Conservation (phyloP, 345 rosid genomes). For the Citrus mangshanensis region DNA sequence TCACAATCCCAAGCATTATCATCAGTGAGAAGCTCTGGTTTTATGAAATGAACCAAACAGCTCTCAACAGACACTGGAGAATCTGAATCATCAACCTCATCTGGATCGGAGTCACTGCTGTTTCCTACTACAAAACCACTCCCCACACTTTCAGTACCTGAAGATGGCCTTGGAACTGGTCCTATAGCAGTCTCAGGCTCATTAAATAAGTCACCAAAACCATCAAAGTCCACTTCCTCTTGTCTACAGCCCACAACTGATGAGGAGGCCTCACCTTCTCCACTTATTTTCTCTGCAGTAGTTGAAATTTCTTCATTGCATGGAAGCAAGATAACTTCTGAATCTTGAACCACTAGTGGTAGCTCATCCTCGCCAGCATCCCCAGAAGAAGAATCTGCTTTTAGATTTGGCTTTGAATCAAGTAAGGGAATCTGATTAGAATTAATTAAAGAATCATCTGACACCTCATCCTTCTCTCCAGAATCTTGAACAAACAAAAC, state of each 20-base stretch:
- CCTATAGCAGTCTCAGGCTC: constrained; percentile 70
- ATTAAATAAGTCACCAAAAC: constrained; percentile 81
- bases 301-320: constrained; percentile 53
- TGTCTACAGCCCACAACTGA: not conserved
- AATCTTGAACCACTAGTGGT: constrained; percentile 56
- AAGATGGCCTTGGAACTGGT: constrained; percentile 60
- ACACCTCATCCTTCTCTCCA: constrained; percentile 13
- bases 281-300: constrained; percentile 25
- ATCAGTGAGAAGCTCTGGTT: constrained; percentile 76
- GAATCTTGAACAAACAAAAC: constrained; percentile 24
- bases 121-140: constrained; percentile 48
- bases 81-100: constrained; percentile 82
- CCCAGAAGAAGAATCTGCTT: constrained; percentile 43
- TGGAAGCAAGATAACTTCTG: constrained; percentile 74
- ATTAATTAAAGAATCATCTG: constrained; percentile 31
- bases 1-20: constrained; percentile 99
- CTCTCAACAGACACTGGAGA: constrained; percentile 90
- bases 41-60: constrained; percentile 78
- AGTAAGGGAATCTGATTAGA: constrained; percentile 22
- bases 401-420: constrained; percentile 33
- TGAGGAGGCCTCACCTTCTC: constrained; percentile 55
- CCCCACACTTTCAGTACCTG: constrained; percentile 43
- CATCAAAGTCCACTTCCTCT: constrained; percentile 58
- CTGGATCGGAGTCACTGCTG: constrained; percentile 90
- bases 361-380: constrained; percentile 71